Evolutionary conservation across 768 basidiomycete species (phyloP).

Genomic region (Suillus fuscotomentosus): DNA sequence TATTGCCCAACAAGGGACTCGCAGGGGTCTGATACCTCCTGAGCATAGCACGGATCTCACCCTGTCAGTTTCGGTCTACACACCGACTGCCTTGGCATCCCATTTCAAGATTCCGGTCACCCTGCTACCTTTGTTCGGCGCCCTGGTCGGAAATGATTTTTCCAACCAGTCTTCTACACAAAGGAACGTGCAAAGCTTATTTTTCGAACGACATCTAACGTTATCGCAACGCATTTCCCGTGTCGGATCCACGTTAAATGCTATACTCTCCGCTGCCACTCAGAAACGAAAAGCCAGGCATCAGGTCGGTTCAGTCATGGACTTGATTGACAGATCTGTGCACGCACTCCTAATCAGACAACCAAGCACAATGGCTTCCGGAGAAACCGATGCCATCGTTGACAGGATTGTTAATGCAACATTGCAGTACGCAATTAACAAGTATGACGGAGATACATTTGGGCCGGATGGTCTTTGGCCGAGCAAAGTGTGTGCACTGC

Average conservation of each 20-base stretch:
- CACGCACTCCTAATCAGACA: conserved; percentile 54
- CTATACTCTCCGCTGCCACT: conserved; percentile 50
- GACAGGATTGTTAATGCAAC: conserved; percentile 73
- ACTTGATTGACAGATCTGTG: conserved; percentile 71
- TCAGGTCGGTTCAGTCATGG: conserved; percentile 68
- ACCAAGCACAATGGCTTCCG: conserved; percentile 45
- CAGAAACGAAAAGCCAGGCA: conserved; percentile 50
- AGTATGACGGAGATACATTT: conserved; percentile 42
- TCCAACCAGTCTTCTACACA: conserved; percentile 49
- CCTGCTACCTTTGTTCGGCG: conserved; percentile 74
- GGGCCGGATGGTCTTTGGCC: conserved; percentile 49
- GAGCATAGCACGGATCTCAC: conserved; percentile 39
- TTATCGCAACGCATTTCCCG: conserved; percentile 64
- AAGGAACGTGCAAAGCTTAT: conserved; percentile 54
- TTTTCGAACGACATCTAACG: conserved; percentile 64
- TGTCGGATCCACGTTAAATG: conserved; percentile 55
- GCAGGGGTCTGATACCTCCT: conserved; percentile 53
- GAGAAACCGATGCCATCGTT: conserved; percentile 64
- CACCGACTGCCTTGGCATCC: conserved; percentile 56
- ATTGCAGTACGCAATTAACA: conserved; percentile 75
- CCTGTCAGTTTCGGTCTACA: conserved; percentile 58
- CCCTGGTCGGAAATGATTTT: conserved; percentile 82
- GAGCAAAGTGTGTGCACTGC: conserved; percentile 60
- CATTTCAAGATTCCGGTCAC: conserved; percentile 68
- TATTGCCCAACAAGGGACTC: conserved; percentile 20